These are phyloP conservation scores for Thielaviopsis euricoi DNA, from an alignment of 2,329 filamentous ascomycete genomes.

Conservation along the genomic window DNA sequence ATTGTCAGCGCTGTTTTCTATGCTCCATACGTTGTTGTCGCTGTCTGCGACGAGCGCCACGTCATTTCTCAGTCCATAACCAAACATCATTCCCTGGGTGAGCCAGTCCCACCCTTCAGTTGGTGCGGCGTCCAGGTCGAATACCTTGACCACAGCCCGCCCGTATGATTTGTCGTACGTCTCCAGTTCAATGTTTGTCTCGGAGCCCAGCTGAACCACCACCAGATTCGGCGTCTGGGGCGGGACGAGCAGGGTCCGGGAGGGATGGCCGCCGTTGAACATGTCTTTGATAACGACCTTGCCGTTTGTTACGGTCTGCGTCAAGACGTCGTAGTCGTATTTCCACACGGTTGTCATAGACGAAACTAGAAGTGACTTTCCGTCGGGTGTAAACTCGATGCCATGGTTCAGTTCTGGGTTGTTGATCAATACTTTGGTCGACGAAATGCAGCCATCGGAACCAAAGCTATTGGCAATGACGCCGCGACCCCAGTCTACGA, in stretches of 20 bases:
- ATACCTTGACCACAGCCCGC: constrained; percentile 26
- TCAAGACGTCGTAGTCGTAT: constrained; percentile 38
- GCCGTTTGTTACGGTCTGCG: constrained; percentile 28
- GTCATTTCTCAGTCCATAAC: constrained; percentile 39
- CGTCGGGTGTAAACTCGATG: constrained; percentile 23
- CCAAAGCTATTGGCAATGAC: constrained; percentile 25
- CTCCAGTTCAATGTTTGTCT: constrained; percentile 23
- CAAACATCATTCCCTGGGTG: constrained; percentile 23
- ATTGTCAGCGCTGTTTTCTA: constrained; percentile 35
- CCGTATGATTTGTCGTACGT: constrained; percentile 20
- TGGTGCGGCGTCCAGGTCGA: constrained; percentile 22
- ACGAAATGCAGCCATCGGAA: constrained; percentile 23
- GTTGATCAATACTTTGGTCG: constrained; percentile 21
- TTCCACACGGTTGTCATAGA: constrained; percentile 29
- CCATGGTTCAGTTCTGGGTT: constrained; percentile 24
- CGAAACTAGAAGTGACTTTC: constrained; percentile 23
- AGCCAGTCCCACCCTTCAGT: constrained; percentile 22
- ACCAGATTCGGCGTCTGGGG: constrained; percentile 21
- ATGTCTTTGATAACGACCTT: constrained; percentile 24
- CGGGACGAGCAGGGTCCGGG: constrained; percentile 22
- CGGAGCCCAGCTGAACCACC: constrained; percentile 23
- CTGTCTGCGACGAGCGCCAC: constrained; percentile 40
- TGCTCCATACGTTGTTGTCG: constrained; percentile 30
- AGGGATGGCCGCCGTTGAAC: constrained; percentile 24
- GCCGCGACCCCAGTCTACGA: constrained; percentile 21